These are phyloP conservation scores for Talaromyces sp. DNA, from an alignment of 2,329 filamentous ascomycete species.

Conservation along the genomic window DNA sequence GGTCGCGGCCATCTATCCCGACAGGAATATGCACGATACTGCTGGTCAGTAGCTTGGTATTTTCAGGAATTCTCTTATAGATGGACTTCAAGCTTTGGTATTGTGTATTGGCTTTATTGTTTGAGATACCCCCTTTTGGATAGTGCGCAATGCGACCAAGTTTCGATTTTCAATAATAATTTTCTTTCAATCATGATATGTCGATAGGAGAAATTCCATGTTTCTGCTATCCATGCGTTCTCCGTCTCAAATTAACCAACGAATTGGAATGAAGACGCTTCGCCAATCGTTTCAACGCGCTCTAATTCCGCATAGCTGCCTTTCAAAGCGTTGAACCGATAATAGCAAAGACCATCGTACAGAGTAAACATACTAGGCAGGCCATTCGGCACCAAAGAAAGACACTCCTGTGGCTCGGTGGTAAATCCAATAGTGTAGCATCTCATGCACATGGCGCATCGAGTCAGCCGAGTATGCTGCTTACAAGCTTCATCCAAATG, in stretches of 20 bases:
- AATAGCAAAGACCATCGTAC: constrained; percentile 6
- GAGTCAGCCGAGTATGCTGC: neutral
- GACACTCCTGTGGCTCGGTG: neutral
- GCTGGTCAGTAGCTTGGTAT: neutral
- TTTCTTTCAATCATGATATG: too few relatives aligned
- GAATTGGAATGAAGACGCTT: constrained; percentile 6
- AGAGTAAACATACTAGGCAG: constrained; percentile 8
- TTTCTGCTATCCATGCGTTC: too few relatives aligned
- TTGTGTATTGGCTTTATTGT: neutral
- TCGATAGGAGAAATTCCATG: too few relatives aligned
- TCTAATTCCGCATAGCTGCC: constrained; percentile 1
- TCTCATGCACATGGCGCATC: neutral
- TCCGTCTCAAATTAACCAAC: too few relatives aligned
- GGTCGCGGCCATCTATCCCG: neutral
- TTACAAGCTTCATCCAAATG: neutral
- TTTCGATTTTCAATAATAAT: too few relatives aligned
- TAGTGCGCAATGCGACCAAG: neutral
- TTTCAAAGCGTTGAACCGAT: neutral
- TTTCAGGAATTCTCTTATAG: constrained; percentile 8
- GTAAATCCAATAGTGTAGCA: neutral
- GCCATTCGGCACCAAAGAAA: neutral
- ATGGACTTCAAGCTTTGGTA: neutral
- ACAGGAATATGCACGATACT: neutral
- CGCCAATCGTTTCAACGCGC: constrained; percentile 1
- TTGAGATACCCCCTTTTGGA: constrained; percentile 1